Percentiles rank a stretch among this genome's conserved stretches.
Conservation (phyloP, 441 rosid species). For the Rhodomyrtus psidioides region DNA sequence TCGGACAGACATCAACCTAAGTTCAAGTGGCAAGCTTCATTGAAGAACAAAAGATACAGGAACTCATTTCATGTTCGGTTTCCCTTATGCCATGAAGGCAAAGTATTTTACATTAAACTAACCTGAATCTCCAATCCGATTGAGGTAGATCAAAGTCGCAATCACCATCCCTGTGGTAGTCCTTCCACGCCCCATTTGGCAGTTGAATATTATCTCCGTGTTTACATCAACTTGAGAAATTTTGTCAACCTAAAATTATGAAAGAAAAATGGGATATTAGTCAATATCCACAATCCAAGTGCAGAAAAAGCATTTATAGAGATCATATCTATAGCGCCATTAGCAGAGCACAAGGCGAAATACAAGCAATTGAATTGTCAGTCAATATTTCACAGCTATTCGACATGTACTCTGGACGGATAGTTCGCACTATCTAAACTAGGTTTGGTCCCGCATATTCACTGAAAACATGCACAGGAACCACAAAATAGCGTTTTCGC, state of each 20-base stretch:
- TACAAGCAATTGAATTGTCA: background rate
- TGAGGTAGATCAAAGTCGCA: constrained; percentile 88
- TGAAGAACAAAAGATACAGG: background rate
- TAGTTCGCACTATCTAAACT: background rate
- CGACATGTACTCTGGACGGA: background rate
- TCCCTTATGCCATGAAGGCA: background rate
- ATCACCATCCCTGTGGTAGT: constrained; percentile 99
- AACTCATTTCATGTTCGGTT: background rate
- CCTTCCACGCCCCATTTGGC: constrained; percentile 99
- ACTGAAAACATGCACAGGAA: background rate
- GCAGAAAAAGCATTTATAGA: background rate
- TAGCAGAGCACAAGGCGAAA: background rate
- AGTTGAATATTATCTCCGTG: constrained; percentile 82
- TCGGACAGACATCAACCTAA: background rate
- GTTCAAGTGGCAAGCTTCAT: background rate
- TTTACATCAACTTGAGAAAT: constrained; percentile 70
- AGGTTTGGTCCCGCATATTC: background rate
- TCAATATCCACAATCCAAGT: constrained; percentile 1
- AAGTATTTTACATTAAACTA: background rate
- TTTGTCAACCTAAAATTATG: constrained; percentile 61
- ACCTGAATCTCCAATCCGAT: constrained; percentile 88
- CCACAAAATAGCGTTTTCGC: background rate
- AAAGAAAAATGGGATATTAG: background rate
- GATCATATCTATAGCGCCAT: background rate
- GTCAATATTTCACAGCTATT: background rate